Conservation (phyloP, 805 yeast genomes). For the Lipomyces mesembrius region DNA sequence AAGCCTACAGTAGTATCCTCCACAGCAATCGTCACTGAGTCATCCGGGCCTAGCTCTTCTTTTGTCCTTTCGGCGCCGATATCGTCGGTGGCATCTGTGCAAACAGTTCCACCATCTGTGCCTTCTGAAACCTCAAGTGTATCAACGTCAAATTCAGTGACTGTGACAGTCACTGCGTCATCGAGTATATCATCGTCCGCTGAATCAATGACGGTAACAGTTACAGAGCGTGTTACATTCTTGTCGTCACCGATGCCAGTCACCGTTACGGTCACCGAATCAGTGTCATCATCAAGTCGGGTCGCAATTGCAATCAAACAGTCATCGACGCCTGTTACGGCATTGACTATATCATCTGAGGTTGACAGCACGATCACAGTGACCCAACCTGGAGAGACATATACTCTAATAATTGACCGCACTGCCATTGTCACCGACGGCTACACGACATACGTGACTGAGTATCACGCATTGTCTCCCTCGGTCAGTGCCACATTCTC, state of each 20-base stretch:
- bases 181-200: not conserved
- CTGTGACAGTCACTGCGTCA: not conserved
- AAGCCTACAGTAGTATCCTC: constrained; percentile 4
- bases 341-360: not conserved
- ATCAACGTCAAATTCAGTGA: not conserved
- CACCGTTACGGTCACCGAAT: constrained; percentile 7
- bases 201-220: not conserved
- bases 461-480: not conserved
- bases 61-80: too few relatives aligned
- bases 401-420: not conserved
- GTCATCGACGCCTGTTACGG: not conserved
- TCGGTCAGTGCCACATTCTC: not conserved
- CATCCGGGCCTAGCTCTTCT: too few relatives aligned
- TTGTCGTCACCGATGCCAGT: not conserved
- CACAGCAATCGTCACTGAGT: not conserved
- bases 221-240: constrained; percentile 4
- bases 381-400: constrained; percentile 6
- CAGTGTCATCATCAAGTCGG: not conserved
- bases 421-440: not conserved
- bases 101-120: not conserved
- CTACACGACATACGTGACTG: constrained; percentile 2
- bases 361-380: constrained; percentile 6
- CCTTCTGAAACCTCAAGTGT: not conserved
- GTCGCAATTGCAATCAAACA: not conserved
- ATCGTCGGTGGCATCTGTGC: not conserved